These are phyloP conservation scores for Cornus florida DNA, from an alignment of 148 eudicot species.

Conservation along the genomic window DNA sequence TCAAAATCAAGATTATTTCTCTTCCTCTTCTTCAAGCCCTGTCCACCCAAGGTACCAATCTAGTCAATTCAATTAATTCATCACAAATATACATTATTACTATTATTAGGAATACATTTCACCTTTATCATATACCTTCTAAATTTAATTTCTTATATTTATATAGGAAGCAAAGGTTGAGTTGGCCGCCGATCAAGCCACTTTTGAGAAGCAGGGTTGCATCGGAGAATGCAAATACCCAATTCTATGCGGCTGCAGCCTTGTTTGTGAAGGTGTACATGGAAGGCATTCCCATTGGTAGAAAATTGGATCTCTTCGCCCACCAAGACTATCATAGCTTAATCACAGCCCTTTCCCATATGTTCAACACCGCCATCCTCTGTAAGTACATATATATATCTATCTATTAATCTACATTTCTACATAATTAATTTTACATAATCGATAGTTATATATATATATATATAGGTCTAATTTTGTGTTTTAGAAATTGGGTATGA, in stretches of 20 bases:
- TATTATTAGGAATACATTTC: too few species aligned
- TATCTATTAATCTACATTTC: too few species aligned
- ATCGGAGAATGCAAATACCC: too few species aligned
- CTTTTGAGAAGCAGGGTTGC: too few species aligned
- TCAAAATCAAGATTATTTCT: not conserved
- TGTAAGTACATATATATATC: constrained; percentile 19
- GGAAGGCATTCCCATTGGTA: constrained; percentile 39
- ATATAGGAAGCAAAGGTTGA: too few species aligned
- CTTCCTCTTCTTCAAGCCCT: too few species aligned
- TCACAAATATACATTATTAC: too few species aligned
- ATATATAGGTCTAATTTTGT: not conserved
- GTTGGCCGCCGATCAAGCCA: not conserved
- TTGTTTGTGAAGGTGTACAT: constrained; percentile 38
- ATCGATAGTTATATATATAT: too few species aligned
- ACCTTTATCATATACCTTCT: too few species aligned
- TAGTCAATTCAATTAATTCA: not conserved
- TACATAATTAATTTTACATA: too few species aligned
- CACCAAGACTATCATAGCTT: constrained; percentile 23
- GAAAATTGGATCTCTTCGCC: constrained; percentile 31
- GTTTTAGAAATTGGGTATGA: not conserved
- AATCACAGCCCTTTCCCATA: constrained; percentile 27
- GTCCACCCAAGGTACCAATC: too few species aligned
- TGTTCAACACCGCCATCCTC: constrained; percentile 35
- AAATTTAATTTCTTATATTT: too few species aligned
- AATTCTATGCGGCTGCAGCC: not conserved